A percentile compares a stretch with the other conserved stretches of the same genome.
Conservation (phyloP, 768 basidiomycete species). For the Leucogyrophana mollusca region DNA sequence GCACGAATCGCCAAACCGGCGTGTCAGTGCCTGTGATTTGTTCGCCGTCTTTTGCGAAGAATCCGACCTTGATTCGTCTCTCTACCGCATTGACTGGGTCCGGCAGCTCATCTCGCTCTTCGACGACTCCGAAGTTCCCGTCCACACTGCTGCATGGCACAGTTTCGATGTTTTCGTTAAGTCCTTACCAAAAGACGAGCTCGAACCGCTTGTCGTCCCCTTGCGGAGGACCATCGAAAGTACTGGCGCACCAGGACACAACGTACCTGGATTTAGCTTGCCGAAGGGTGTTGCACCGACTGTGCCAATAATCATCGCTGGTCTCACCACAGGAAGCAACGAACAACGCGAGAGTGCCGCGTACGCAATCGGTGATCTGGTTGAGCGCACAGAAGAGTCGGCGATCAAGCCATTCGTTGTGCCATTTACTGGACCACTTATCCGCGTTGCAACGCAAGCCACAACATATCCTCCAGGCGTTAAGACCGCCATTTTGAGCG, state of each 20-base stretch:
- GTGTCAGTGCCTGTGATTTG: slow-evolving; percentile 75
- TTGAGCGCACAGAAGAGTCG: slow-evolving; percentile 78
- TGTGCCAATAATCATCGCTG: slow-evolving; percentile 87
- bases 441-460: slow-evolving; percentile 89
- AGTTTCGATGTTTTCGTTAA: slow-evolving; percentile 89
- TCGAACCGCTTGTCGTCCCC: slow-evolving; percentile 87
- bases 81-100: slow-evolving; percentile 94
- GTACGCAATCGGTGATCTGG: slow-evolving; percentile 94
- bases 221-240: slow-evolving; percentile 86
- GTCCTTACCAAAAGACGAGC: slow-evolving; percentile 87
- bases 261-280: slow-evolving; percentile 84
- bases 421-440: slow-evolving; percentile 92
- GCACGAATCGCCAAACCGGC: slow-evolving; percentile 62
- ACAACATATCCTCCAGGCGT: slow-evolving; percentile 89
- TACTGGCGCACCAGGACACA: slow-evolving; percentile 71
- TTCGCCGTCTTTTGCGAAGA: slow-evolving; percentile 84
- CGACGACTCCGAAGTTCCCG: slow-evolving; percentile 72
- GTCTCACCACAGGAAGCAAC: slow-evolving; percentile 91
- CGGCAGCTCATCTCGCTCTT: slow-evolving; percentile 81
- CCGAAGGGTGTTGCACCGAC: slow-evolving; percentile 81
- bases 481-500: slow-evolving; percentile 86
- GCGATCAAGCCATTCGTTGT: slow-evolving; percentile 96
- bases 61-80: slow-evolving; percentile 73
- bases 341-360: slow-evolving; percentile 95
- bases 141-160: slow-evolving; percentile 80